phyloP scores from a whole-genome alignment of 441 rosid genomes.

The Pelargonium fulgidum region DNA sequence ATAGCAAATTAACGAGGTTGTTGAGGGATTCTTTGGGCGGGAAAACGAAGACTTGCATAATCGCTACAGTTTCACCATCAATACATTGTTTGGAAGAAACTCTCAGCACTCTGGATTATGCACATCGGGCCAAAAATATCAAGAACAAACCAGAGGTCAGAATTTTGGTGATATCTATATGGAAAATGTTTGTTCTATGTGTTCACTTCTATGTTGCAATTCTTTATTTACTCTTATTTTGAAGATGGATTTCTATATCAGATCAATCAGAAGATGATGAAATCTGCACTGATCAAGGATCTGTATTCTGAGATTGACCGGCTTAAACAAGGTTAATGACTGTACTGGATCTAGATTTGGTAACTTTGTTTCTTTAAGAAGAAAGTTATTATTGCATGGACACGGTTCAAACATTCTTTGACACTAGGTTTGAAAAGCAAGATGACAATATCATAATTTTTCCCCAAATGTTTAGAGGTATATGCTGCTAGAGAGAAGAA shows the following conservation, averaged over 20 bases:
- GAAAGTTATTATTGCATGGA: conserved; percentile 32
- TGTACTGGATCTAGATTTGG: background rate
- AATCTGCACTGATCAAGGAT: conserved; percentile 17
- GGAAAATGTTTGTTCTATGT: conserved; percentile 2
- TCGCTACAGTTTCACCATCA: conserved; percentile 92
- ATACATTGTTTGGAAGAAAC: conserved; percentile 95
- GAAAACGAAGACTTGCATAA: conserved; percentile 95
- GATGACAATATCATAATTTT: background rate
- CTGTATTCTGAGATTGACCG: conserved; percentile 7
- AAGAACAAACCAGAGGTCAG: conserved; percentile 95
- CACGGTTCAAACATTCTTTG: conserved; percentile 16
- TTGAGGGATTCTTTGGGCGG: conserved; percentile 98
- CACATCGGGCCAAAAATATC: conserved; percentile 94
- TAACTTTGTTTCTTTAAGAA: conserved; percentile 27
- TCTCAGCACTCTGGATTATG: conserved; percentile 94
- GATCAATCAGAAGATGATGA: conserved; percentile 99
- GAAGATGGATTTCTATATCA: background rate
- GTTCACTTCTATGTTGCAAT: conserved; percentile 23
- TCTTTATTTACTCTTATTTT: conserved; percentile 5
- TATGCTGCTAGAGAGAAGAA: conserved; percentile 97
- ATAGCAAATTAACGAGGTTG: conserved; percentile 87
- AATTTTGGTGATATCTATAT: conserved; percentile 7
- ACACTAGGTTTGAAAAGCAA: background rate
- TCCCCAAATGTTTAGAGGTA: conserved; percentile 51
- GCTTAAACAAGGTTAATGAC: conserved; percentile 6